Percentiles rank a stretch among this genome's conserved stretches.
Conservation (phyloP, 768 basidiomycete species). For the Hysterangium stoloniferum region DNA sequence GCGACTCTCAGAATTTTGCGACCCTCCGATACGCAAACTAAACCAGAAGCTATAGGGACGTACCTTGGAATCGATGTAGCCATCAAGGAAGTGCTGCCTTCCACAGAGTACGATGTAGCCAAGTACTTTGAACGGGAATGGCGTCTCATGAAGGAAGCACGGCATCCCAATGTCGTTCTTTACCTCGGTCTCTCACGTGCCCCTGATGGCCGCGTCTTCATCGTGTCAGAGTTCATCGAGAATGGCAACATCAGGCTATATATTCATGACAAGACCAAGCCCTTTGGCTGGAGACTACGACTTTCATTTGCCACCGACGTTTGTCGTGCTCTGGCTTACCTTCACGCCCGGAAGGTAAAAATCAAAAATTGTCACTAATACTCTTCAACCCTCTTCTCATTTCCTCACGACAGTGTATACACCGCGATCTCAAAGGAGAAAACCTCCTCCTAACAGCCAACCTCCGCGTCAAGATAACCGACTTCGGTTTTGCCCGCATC, state of each 20-base stretch:
- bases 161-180: conserved; percentile 89
- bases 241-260: conserved; percentile 86
- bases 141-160: conserved; percentile 91
- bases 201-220: conserved; percentile 84
- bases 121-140: conserved; percentile 99
- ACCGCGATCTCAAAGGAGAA: conserved; percentile 88
- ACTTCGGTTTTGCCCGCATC: conserved; percentile 96
- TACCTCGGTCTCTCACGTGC: conserved; percentile 86
- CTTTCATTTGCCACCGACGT: conserved; percentile 95
- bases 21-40: background rate
- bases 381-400: background rate
- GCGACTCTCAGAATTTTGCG: conserved; percentile 7
- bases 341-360: conserved; percentile 74
- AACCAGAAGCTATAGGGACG: conserved; percentile 37
- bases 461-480: conserved; percentile 94
- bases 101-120: conserved; percentile 84
- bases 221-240: conserved; percentile 92
- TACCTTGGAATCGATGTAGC: conserved; percentile 97
- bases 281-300: conserved; percentile 90
- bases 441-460: conserved; percentile 94
- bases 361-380: background rate
- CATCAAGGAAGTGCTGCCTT: conserved; percentile 93
- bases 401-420: conserved; percentile 29
- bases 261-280: conserved; percentile 76
- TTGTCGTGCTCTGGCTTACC: conserved; percentile 90